Percentiles rank a stretch among this genome's conserved stretches.
phyloP scores from a whole-genome alignment of 2,329 filamentous ascomycete species.

The Colletotrichum karsti region DNA sequence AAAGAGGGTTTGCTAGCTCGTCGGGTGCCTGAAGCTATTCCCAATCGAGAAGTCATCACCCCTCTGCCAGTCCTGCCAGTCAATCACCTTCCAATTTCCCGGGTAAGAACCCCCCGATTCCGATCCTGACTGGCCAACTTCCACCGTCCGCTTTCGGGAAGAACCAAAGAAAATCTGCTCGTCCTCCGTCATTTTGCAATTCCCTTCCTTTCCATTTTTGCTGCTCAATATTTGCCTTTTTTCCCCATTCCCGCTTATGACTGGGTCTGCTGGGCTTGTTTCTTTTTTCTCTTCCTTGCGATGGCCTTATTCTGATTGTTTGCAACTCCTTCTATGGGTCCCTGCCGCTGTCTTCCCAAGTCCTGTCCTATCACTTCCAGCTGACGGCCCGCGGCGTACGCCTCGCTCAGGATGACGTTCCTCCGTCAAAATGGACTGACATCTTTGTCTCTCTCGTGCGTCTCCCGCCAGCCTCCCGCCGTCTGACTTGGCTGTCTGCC shows the following conservation, averaged over 20 bases:
- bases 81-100: constrained; percentile 28
- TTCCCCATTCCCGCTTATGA: not conserved
- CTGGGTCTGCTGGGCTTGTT: not conserved
- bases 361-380: not conserved
- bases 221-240: not conserved
- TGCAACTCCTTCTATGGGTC: too few species aligned
- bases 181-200: not conserved
- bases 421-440: not conserved
- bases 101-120: not conserved
- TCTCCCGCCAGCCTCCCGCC: not conserved
- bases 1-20: constrained; percentile 18
- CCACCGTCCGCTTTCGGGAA: not conserved
- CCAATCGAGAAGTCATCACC: not conserved
- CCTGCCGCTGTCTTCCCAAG: not conserved
- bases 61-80: too few species aligned
- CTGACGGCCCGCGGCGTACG: not conserved
- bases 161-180: constrained; percentile 14
- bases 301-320: too few species aligned
- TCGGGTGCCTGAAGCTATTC: constrained; percentile 25
- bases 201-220: not conserved
- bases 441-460: not conserved
- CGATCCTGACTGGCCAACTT: constrained; percentile 16
- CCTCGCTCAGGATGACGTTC: not conserved
- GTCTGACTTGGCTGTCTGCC: not conserved
- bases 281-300: not conserved